phyloP scores from a whole-genome alignment of 2,329 filamentous ascomycete species.

The Neofusicoccum parvum region DNA sequence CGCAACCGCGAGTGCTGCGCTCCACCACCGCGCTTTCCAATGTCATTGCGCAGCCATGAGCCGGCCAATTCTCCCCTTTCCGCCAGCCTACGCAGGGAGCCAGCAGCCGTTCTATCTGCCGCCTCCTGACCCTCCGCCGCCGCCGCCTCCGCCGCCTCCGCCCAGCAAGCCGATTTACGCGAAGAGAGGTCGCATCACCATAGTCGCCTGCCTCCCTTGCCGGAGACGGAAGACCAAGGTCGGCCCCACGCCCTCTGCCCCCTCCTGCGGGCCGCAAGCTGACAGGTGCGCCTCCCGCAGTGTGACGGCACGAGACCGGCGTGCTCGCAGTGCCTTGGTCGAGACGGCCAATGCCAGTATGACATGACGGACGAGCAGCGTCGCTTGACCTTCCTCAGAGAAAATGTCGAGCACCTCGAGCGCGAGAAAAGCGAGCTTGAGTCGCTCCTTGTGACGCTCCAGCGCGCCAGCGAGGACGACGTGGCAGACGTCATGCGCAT shows the following conservation, averaged over 20 bases:
- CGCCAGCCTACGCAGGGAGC: not conserved
- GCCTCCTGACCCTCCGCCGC: slow-evolving; percentile 14
- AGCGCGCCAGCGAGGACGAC: slow-evolving; percentile 25
- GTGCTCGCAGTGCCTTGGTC: slow-evolving; percentile 26
- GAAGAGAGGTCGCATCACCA: slow-evolving; percentile 29
- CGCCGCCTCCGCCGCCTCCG: slow-evolving; percentile 14
- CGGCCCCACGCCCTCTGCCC: not conserved
- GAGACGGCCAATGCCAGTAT: slow-evolving; percentile 27
- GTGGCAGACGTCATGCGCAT: slow-evolving; percentile 25
- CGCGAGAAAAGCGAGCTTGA: slow-evolving; percentile 26
- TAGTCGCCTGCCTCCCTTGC: slow-evolving; percentile 30
- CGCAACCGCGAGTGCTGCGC: not conserved
- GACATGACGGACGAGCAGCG: slow-evolving; percentile 32
- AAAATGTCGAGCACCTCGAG: slow-evolving; percentile 27
- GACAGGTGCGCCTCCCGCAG: slow-evolving; percentile 11
- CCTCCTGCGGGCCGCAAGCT: not conserved
- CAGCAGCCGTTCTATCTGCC: slow-evolving; percentile 7
- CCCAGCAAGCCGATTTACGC: slow-evolving; percentile 24
- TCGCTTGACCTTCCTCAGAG: slow-evolving; percentile 28
- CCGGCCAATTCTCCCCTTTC: slow-evolving; percentile 22
- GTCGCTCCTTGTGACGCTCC: slow-evolving; percentile 24
- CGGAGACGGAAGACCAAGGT: slow-evolving; percentile 29
- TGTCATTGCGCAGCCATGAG: slow-evolving; percentile 46
- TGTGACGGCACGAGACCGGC: slow-evolving; percentile 28
- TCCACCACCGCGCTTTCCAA: slow-evolving; percentile 2